Base-by-base conservation (phyloP, 805 yeast genomes). In the Candida glaebosa region DNA sequence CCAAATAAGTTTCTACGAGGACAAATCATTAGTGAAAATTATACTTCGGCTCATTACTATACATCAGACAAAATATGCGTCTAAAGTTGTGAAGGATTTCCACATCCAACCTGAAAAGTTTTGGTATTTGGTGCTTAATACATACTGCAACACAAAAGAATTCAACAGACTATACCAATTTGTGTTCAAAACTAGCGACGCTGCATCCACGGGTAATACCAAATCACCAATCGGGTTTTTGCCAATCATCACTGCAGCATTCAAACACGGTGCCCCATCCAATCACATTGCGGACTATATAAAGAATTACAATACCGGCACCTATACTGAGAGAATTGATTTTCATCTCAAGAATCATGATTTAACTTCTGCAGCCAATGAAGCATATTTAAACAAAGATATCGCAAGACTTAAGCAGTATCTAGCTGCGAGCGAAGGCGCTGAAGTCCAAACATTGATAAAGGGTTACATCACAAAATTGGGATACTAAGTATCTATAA, bases 221-320 rank as follows among this genome's bases (percentile, higher is more conserved):
- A 82, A 78, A 46, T 78, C 93, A 0, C 84, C 87, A 0, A 84
- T 88, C 32, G 89, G 91, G 0, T 82, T 82, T 44, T 73, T 71
- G 45, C 81, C 84, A 0, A 81, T 88, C 48, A 84, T 70, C 41
- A 65, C 73, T 12, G 75, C 77, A 30, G 72, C 82, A 30, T 52
- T 75, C 31, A 53, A 51, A 3, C 69, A 68, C 41, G 67, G 73
- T 3, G 85, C 81, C 0, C 82, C 82, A 24, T 62, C 69, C 30
- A 65, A 76, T 17, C 81, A 81, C 37, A 87, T 91, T 1, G 71
- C 81, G 0, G 53, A 63, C 15, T 87, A 82, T 51, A 73, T 88
- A 15, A 63, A 69, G 14, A 61, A 78, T 59, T 79, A 86, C 49
- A 53, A 60, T 3, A 63, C 63, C 17, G 47, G 76, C 33, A 53